Conservation (phyloP, 306 rosid genomes). For the Rubus idaeus region DNA sequence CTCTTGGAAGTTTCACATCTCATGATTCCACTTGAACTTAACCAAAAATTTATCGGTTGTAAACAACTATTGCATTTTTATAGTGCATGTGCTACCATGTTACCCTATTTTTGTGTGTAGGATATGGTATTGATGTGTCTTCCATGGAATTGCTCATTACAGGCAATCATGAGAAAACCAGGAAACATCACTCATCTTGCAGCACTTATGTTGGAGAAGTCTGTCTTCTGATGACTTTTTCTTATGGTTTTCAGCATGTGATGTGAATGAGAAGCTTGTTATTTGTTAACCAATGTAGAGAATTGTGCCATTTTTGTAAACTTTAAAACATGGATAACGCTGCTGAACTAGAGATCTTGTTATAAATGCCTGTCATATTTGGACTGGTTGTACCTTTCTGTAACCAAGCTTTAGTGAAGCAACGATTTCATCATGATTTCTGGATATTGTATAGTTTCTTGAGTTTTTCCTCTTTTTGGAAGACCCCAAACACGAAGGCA, state of each 20-base stretch:
- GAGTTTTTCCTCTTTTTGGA: not conserved
- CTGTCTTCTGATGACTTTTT: not conserved
- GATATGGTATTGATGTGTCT: not conserved
- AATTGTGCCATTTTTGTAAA: slow-evolving; percentile 4
- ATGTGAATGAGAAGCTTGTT: not conserved
- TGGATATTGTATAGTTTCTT: not conserved
- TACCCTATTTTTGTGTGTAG: no score
- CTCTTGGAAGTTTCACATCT: not conserved
- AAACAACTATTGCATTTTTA: not conserved
- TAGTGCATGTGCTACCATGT: not conserved
- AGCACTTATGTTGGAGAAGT: not conserved
- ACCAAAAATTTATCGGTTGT: no score
- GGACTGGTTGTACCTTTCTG: not conserved
- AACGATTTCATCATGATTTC: not conserved
- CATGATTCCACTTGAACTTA: not conserved
- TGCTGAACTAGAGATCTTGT: not conserved
- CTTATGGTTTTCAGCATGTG: not conserved
- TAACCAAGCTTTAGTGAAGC: not conserved
- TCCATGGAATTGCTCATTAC: not conserved
- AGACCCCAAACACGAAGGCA: not conserved
- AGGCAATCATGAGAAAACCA: not conserved
- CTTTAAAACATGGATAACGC: not conserved
- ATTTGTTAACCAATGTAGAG: not conserved
- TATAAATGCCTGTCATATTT: not conserved
- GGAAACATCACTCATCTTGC: not conserved